Base-by-base conservation (phyloP, 192 early-diverging fungal genomes). In the Backusella morwellensis region DNA sequence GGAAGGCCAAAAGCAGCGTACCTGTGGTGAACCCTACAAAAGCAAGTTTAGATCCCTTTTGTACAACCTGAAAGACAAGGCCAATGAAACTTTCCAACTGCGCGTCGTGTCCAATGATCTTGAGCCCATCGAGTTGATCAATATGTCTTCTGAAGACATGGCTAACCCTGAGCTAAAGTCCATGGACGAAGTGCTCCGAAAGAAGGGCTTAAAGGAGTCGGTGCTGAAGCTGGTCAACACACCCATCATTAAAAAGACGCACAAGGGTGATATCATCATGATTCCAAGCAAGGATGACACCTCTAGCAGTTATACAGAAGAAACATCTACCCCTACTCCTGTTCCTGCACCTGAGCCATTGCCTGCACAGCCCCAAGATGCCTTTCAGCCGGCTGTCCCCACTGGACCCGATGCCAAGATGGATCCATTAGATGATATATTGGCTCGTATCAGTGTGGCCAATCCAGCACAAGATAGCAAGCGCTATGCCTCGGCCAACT, bases 81-180 rank as follows among this genome's bases (percentile, higher is more conserved):
- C 87, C 72, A 96, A 97, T 76, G 90, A 91, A 8, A 85, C 77
- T 6, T 87, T 98, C 70, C 86, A 91, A 59, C 75, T 84, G 17
- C 80, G 84, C 21, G 85, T 98, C 4, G 77, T 95, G 3, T 85
- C 82, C 14, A 93, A 92, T 17, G 85, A 89, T 9, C 75, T 97
- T 19, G 70, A 86, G 2, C 85, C 88, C 4, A 85, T 88, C 63
- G 83, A 86, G 6, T 89, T 98, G 69, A 92, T 94, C 34, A 85
- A 86, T 6, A 95, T 98, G 91, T 87, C 90, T 8, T 90, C 89
- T 15, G 93, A 93, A 69, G 97, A 98, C 63, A 93, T 99, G 90
- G 97, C 96, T 0, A 95, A 93, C 74, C 92, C 93, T 1, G 90
- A 89, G 69, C 78, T 93, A 11, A 85, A 90, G 74, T 85, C 83